Conservation (phyloP, 805 yeast species). For the Limtongia smithiae region DNA sequence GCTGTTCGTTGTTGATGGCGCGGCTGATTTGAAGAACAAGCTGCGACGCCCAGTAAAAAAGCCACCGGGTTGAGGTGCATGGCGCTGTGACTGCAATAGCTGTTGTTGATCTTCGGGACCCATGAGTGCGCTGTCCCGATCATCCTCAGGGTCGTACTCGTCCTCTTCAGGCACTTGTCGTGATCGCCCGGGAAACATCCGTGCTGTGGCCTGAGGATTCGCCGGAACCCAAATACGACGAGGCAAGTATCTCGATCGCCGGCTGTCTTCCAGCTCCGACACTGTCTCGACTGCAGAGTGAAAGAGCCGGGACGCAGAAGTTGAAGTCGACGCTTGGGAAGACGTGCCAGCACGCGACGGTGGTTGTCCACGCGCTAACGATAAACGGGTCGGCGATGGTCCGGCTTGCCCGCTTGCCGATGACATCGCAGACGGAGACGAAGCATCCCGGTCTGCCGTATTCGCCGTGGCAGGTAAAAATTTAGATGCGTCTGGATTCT, state of each 20-base stretch:
- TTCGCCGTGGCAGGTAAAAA: not conserved
- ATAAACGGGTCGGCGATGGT: not conserved
- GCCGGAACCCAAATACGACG: slow-evolving; percentile 14
- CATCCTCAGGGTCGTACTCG: slow-evolving; percentile 22
- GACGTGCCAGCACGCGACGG: not conserved
- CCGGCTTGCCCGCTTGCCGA: not conserved
- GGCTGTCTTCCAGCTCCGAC: slow-evolving; percentile 17
- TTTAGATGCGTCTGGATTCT: not conserved
- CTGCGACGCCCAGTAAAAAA: slow-evolving; percentile 10
- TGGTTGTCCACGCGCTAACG: not conserved
- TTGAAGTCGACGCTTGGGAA: not conserved
- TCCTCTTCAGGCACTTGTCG: slow-evolving; percentile 13
- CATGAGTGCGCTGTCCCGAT: slow-evolving; percentile 10
- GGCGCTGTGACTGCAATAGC: not conserved
- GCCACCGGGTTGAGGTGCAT: slow-evolving; percentile 9
- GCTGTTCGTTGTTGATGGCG: slow-evolving; percentile 1
- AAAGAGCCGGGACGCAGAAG: slow-evolving; percentile 20
- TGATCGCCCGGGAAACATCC: not conserved
- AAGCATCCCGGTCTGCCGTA: not conserved
- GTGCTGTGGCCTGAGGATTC: not conserved
- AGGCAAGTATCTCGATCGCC: slow-evolving; percentile 18
- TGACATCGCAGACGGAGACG: not conserved
- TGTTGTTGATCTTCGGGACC: slow-evolving; percentile 9
- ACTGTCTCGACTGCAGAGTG: slow-evolving; percentile 20
- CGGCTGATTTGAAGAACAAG: slow-evolving; percentile 4